Evolutionary conservation across 306 rosid genomes (phyloP).

Genomic region (Begonia peltatifolia): DNA sequence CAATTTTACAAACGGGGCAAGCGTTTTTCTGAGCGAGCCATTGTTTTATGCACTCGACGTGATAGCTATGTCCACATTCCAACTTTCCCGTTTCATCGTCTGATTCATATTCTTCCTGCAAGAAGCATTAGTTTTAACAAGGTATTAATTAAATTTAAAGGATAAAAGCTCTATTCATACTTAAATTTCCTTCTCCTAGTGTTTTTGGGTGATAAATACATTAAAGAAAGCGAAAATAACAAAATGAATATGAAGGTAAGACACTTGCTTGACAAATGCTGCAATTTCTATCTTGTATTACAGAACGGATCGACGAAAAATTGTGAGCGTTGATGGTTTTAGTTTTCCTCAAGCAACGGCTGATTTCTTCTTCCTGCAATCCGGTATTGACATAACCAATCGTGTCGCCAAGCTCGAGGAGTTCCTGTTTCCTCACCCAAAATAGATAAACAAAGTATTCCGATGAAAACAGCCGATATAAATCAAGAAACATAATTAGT

Average conservation of each 20-base stretch:
- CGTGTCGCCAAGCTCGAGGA: conserved; percentile 82
- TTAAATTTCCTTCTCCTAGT: too few relatives aligned
- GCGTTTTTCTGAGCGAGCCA: conserved; percentile 79
- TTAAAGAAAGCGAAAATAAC: not conserved
- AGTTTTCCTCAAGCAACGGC: conserved; percentile 34
- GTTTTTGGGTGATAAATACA: not conserved
- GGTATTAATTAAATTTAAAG: not conserved
- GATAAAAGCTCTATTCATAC: too few relatives aligned
- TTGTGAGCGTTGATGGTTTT: conserved; percentile 29
- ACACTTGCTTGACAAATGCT: conserved; percentile 69
- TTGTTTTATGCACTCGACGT: conserved; percentile 65
- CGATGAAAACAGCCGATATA: not conserved
- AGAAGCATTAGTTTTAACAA: not conserved
- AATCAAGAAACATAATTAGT: not conserved
- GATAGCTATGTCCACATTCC: conserved; percentile 72
- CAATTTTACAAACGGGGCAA: conserved; percentile 89
- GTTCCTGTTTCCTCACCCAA: conserved; percentile 31
- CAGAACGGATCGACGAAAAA: conserved; percentile 18
- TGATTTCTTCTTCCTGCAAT: conserved; percentile 67
- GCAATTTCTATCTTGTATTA: conserved; percentile 54
- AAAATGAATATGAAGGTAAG: not conserved
- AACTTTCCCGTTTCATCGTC: conserved; percentile 82
- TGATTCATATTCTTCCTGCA: conserved; percentile 80
- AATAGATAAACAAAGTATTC: not conserved
- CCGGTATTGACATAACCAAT: conserved; percentile 88